A percentile compares a stretch with the other conserved stretches of the same genome.
These are phyloP conservation scores for Peronospora farinosa DNA, from an alignment of 352 stramenopile genomes.

Conservation along the genomic window DNA sequence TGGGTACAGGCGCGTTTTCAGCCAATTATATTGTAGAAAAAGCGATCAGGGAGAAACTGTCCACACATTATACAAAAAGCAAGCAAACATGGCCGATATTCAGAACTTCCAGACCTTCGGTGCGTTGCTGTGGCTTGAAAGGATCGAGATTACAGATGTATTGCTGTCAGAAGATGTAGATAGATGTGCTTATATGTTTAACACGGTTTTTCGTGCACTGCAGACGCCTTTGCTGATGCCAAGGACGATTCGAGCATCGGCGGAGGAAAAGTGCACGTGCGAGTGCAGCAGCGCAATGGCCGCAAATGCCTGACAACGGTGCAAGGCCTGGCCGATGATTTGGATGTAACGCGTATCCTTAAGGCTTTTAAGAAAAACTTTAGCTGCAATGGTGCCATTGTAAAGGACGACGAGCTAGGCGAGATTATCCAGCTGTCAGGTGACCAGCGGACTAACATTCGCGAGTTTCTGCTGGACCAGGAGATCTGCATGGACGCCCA, in stretches of 20 bases:
- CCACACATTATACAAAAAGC: constrained; percentile 38
- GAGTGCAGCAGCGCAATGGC: constrained; percentile 98
- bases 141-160: not conserved
- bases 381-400: constrained; percentile 98
- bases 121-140: constrained; percentile 30
- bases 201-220: constrained; percentile 4
- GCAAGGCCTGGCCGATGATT: constrained; percentile 94
- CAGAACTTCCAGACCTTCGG: constrained; percentile 87
- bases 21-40: constrained; percentile 19
- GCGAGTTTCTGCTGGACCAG: constrained; percentile 98
- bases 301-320: constrained; percentile 99
- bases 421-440: constrained; percentile 99
- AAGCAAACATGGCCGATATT: constrained; percentile 67
- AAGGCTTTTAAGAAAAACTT: constrained; percentile 99
- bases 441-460: constrained; percentile 98
- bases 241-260: constrained; percentile 84
- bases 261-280: constrained; percentile 94
- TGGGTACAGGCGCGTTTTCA: constrained; percentile 7
- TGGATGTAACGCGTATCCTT: constrained; percentile 98
- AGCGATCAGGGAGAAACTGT: constrained; percentile 9
- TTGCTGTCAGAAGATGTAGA: not conserved
- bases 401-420: constrained; percentile 95
- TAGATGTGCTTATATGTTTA: constrained; percentile 11
- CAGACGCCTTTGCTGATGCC: constrained; percentile 84
- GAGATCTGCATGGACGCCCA: constrained; percentile 96